Evolutionary conservation across 495 filamentous ascomycete species (phyloP), one percentile per base, ranked within the genome.

Genomic region (Bacidia rubella): DNA sequence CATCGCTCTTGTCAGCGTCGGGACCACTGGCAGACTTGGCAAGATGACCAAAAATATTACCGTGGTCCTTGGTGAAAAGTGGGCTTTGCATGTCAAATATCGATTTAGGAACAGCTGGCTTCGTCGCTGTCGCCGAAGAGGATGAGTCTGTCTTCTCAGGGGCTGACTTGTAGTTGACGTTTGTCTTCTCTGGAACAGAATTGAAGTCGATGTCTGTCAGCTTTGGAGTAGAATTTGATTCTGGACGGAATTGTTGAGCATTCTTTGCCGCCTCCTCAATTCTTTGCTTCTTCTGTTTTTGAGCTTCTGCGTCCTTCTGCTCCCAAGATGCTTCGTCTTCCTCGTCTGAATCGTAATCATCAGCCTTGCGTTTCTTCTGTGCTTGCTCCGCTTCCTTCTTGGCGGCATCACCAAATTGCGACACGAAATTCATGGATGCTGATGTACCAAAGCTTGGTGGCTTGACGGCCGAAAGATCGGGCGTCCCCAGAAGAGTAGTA

Each of bases 331-430:
- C 69, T 45, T 74, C 70, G 32, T 74, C 68, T 17, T 75, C 74
- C 24, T 76, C 74, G 12, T 77, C 76, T 0, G 72, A 76, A 53
- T 79, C 76, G 48, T 69, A 73, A 1, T 81, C 76, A 46, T 75
- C 75, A 1, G 66, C 72, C 58, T 74, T 80, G 45, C 74, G 74
- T 60, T 75, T 75, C 15, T 60, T 63, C 54, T 74, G 74, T 44
- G 68, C 67, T 35, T 72, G 67, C 29, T 65, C 64, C 29, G 58
- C 56, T 11, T 39, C 42, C 40, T 63, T 32, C 24, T 60, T 51
- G 25, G 58, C 52, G 21, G 43, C 41, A 41, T 62, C 47, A 29
- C 54, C 50, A 55, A 66, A 69, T 39, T 66, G 63, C 12, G 56
- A 49, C 25, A 62, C 22, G 50, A 44, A 44, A 44, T 9, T 22